These are phyloP conservation scores for Rhizoctonia solani DNA, from an alignment of 1,284 basidiomycete genomes.

Conservation along the genomic window DNA sequence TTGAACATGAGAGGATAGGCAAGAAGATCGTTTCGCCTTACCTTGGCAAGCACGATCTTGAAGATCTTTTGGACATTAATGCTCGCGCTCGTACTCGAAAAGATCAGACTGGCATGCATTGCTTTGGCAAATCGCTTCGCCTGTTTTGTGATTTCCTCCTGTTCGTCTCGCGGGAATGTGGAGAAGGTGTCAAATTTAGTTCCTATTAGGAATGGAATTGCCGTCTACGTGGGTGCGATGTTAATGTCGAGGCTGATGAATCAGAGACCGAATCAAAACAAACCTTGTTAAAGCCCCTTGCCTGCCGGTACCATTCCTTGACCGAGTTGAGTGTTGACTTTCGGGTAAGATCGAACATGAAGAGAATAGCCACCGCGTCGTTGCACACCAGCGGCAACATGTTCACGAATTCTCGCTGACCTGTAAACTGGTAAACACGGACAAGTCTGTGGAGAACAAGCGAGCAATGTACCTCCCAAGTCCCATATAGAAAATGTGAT, in stretches of 20 bases:
- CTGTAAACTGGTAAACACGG: slow-evolving; percentile 36
- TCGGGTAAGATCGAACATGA: slow-evolving; percentile 98
- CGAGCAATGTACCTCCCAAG: slow-evolving; percentile 63
- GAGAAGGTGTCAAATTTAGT: slow-evolving; percentile 98
- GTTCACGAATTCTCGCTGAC: slow-evolving; percentile 97
- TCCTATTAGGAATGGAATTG: slow-evolving; percentile 94
- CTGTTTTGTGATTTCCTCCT: slow-evolving; percentile 97
- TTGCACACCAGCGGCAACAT: slow-evolving; percentile 99
- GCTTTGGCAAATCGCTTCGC: slow-evolving; percentile 96
- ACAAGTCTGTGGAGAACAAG: not conserved
- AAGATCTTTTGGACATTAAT: slow-evolving; percentile 99
- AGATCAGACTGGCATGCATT: slow-evolving; percentile 98
- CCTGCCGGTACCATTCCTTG: slow-evolving; percentile 99
- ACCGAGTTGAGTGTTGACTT: slow-evolving; percentile 97
- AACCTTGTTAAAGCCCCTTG: slow-evolving; percentile 97
- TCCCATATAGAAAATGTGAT: slow-evolving; percentile 99
- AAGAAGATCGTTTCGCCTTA: slow-evolving; percentile 15
- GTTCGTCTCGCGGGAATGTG: slow-evolving; percentile 94
- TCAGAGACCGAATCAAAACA: slow-evolving; percentile 40
- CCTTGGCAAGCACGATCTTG: slow-evolving; percentile 89
- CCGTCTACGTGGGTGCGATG: slow-evolving; percentile 63
- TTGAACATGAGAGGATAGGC: too few relatives aligned
- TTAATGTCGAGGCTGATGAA: not conserved
- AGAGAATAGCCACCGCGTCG: slow-evolving; percentile 96
- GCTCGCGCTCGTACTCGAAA: slow-evolving; percentile 95